A percentile compares a stretch with the other conserved stretches of the same genome.
Conservation (phyloP, 179 eudicot species). For the Vitellaria paradoxa region DNA sequence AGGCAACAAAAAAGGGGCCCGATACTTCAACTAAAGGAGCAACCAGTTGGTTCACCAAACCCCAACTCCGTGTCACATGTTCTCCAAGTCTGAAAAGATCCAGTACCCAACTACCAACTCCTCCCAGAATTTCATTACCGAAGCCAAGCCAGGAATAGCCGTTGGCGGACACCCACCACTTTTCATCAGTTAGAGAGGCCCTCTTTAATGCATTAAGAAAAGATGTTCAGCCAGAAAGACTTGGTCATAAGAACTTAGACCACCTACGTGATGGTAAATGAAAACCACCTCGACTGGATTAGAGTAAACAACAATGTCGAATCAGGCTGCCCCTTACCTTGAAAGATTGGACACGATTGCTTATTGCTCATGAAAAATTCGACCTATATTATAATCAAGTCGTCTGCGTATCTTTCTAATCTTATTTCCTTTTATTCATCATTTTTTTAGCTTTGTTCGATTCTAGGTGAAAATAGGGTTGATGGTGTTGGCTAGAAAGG, state of each 20-base stretch:
- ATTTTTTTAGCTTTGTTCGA: no score
- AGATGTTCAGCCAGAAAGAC: conserved; percentile 15
- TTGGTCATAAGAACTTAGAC: conserved; percentile 21
- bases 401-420: no score
- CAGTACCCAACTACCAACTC: background rate
- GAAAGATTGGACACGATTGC: no score
- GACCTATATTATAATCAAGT: no score
- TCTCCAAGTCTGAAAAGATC: conserved; percentile 8
- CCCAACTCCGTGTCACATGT: conserved; percentile 5
- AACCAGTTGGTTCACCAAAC: conserved; percentile 17
- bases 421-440: no score
- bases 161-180: background rate
- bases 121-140: background rate
- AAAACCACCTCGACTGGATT: no score
- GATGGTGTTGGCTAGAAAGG: background rate
- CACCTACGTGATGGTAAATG: conserved; percentile 14
- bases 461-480: background rate
- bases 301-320: no score
- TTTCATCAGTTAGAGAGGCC: background rate
- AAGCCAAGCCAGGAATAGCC: no score
- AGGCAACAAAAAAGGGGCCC: conserved; percentile 6
- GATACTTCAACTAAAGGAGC: conserved; percentile 8
- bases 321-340: no score
- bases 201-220: conserved; percentile 9
- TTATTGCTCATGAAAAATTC: no score